Evolutionary conservation across 108 stramenopile genomes (phyloP).

Genomic region (Parietichytrium sp.): DNA sequence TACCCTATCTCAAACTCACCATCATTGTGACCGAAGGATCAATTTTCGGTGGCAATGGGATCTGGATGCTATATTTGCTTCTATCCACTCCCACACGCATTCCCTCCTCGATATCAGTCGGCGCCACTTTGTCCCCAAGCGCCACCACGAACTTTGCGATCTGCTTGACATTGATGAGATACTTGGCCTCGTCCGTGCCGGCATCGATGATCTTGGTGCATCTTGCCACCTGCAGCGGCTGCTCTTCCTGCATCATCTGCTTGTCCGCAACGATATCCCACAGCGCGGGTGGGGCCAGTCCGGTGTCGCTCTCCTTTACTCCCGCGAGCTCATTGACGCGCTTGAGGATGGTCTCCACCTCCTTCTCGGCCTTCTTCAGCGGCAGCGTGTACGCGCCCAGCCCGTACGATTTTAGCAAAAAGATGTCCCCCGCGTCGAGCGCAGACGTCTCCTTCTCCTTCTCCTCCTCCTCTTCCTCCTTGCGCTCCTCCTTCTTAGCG

Average conservation of each 20-base stretch:
- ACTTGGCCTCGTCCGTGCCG: slow-evolving; percentile 74
- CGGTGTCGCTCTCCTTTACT: slow-evolving; percentile 96
- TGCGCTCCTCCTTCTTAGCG: neutral
- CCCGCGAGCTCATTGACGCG: slow-evolving; percentile 87
- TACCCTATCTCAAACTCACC: no score
- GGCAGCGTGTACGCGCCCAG: slow-evolving; percentile 86
- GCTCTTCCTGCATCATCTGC: slow-evolving; percentile 98
- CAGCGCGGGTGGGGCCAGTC: slow-evolving; percentile 90
- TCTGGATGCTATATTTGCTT: slow-evolving; percentile 94
- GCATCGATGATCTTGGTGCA: slow-evolving; percentile 97
- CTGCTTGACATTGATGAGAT: slow-evolving; percentile 97
- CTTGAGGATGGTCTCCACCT: slow-evolving; percentile 89
- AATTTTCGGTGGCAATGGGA: slow-evolving; percentile 97
- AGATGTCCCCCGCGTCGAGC: slow-evolving; percentile 96
- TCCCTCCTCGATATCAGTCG: slow-evolving; percentile 99
- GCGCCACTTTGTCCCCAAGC: slow-evolving; percentile 91
- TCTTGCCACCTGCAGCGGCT: slow-evolving; percentile 90
- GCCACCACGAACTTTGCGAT: slow-evolving; percentile 99
- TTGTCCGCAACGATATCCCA: slow-evolving; percentile 99
- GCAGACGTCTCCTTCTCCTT: slow-evolving; percentile 81
- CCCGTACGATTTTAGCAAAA: slow-evolving; percentile 93
- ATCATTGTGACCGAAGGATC: slow-evolving; percentile 97
- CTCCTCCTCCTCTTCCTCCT: slow-evolving; percentile 67
- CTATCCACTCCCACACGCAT: slow-evolving; percentile 90
- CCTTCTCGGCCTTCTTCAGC: slow-evolving; percentile 91